Evolutionary conservation across 2,329 filamentous ascomycete species (phyloP), one percentile per base, ranked within the genome.

Genomic region (Didymella arachidicola): DNA sequence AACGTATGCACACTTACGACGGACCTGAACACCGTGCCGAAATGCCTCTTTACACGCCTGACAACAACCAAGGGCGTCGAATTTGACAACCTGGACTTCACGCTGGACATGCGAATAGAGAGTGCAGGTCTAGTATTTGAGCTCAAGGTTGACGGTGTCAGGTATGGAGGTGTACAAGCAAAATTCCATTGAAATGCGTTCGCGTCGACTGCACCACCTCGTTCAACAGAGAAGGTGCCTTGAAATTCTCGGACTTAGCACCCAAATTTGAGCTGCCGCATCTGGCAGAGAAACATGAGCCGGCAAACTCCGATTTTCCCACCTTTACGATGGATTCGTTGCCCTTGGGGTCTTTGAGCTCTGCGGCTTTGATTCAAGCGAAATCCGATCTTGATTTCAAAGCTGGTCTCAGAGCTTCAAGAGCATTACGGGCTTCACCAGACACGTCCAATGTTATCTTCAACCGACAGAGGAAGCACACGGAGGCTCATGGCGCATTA

Each of bases 1-100:
- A 87, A 89, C 64, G 90, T 93, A 26, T 93, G 90, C 77, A 93
- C 89, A 1, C 80, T 94, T 38, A 92, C 87, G n/a, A 93, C 91
- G 16, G 90, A 93, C 69, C 79, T 94, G 12, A 88, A 87, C 47
- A 89, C 89, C 0, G 90, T 93, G 18, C 91, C 91, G 1, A 84
- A 88, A 64, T 87, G 83, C 58, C 73, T 93, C 11, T 93, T 93
- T 70, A 92, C 90, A 1, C 79, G 89, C 14, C 77, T 94, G 62
- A 93, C 90, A 16, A 93, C 91, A 12, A 93, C 90, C 2, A 83
- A 89, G 53, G 90, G 90, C 0, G 87, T 92, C 5, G 90, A 92
- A 76, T 94, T 93, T 77, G 89, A 92, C 67, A 93, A 92, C 63
- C 79, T 94, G 29, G 89, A 93, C 71, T 93, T 93, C 60, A 91